Evolutionary conservation across 768 basidiomycete species (phyloP).

Genomic region (Mycena haematopus): DNA sequence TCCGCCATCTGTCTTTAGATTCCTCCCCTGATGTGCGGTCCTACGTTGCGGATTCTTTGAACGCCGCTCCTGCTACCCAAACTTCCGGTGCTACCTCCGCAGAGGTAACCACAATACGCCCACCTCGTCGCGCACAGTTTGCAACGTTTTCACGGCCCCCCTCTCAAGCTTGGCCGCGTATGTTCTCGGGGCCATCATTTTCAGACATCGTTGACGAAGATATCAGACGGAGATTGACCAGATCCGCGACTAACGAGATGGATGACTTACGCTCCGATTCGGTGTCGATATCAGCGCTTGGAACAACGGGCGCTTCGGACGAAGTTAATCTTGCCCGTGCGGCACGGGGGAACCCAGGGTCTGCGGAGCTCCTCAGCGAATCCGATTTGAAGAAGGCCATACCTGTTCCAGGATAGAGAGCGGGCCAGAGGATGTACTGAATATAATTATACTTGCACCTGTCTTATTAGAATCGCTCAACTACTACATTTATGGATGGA

Average conservation of each 20-base stretch:
- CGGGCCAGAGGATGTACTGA: slow-evolving; percentile 5
- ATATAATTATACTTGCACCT: slow-evolving; percentile 16
- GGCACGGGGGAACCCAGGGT: slow-evolving; percentile 27
- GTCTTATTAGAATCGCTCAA: slow-evolving; percentile 7
- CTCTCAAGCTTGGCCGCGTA: slow-evolving; percentile 20
- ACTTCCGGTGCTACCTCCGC: slow-evolving; percentile 12
- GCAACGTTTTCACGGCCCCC: slow-evolving; percentile 49
- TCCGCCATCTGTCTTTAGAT: slow-evolving; percentile 59
- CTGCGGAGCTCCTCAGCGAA: slow-evolving; percentile 12
- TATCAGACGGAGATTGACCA: slow-evolving; percentile 14
- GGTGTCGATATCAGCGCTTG: slow-evolving; percentile 3
- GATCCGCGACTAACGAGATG: slow-evolving; percentile 33
- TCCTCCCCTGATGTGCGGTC: slow-evolving; percentile 65
- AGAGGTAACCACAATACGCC: neutral
- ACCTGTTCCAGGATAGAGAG: slow-evolving; percentile 23
- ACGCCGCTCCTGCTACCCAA: slow-evolving; percentile 8
- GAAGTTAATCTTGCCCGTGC: slow-evolving; percentile 31
- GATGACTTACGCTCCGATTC: slow-evolving; percentile 36
- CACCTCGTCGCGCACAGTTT: slow-evolving; percentile 31
- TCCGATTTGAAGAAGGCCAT: slow-evolving; percentile 15
- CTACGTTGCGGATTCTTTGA: slow-evolving; percentile 51
- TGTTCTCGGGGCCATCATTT: neutral
- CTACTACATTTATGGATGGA: too few relatives aligned
- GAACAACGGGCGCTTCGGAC: slow-evolving; percentile 15
- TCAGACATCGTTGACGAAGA: slow-evolving; percentile 5